These are phyloP conservation scores for Mycena vulgaris DNA, from an alignment of 768 basidiomycete genomes.

Conservation along the genomic window DNA sequence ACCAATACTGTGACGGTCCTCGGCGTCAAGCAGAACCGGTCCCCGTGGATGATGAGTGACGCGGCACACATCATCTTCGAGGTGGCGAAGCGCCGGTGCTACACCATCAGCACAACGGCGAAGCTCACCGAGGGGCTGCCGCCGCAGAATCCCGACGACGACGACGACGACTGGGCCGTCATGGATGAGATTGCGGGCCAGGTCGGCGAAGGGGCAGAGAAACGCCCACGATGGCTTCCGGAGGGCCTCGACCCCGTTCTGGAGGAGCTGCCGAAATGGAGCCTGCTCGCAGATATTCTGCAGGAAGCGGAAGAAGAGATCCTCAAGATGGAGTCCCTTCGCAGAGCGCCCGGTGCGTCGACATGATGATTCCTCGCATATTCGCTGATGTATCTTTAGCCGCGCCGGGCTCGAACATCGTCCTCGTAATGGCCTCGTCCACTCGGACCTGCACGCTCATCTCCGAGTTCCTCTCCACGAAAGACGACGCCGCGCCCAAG, in stretches of 20 bases:
- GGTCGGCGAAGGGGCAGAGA: conserved; percentile 41
- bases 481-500: conserved; percentile 69
- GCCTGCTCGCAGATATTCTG: conserved; percentile 84
- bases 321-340: conserved; percentile 67
- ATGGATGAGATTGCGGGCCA: conserved; percentile 74
- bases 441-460: conserved; percentile 81
- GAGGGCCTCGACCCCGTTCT: conserved; percentile 86
- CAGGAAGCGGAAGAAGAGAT: conserved; percentile 91
- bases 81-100: conserved; percentile 86
- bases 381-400: conserved; percentile 40
- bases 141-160: conserved; percentile 65
- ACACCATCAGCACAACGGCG: conserved; percentile 59
- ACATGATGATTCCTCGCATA: too few species aligned
- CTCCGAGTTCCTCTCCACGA: conserved; percentile 82
- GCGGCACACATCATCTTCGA: conserved; percentile 91
- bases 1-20: conserved; percentile 63
- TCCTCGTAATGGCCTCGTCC: conserved; percentile 92
- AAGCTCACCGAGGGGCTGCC: conserved; percentile 42
- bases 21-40: conserved; percentile 78
- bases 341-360: conserved; percentile 40
- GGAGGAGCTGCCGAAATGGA: conserved; percentile 98
- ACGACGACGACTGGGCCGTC: conserved; percentile 83
- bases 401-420: conserved; percentile 74
- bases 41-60: conserved; percentile 94
- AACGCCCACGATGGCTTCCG: conserved; percentile 76